Evolutionary conservation across 2,329 filamentous ascomycete species (phyloP), one percentile per base, ranked within the genome.

Genomic region (Xylogone sp.): DNA sequence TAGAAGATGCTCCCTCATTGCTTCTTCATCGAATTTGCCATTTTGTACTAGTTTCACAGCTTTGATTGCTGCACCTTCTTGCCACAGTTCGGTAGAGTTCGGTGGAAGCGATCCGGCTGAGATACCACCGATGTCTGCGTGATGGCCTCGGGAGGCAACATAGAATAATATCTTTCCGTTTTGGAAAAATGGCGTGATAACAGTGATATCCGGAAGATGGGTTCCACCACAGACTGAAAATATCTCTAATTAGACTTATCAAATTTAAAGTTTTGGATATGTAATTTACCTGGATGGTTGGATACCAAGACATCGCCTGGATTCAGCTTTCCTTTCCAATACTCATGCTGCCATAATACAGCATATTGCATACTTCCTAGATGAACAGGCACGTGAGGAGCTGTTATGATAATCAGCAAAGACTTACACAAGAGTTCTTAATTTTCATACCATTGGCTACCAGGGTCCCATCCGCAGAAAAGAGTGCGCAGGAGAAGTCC

Each of bases 41-140:
- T 86, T 81, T 5, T 81, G 83, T 2, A 93, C 86, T 1, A 93
- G 74, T 69, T 91, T 80, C 62, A 82, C 79, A 5, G 76, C 78
- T 59, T 78, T 77, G 59, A 86, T 82, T 1, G 78, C 72, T 1
- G 82, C 81, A 1, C 83, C 83, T 64, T 86, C 83, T 59, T 86
- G 78, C 64, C 72, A 83, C 2, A 86, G 74, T 57, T 81, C 77
- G 18, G 80, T 79, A 0, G 84, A 88, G 54, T 86, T 81, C 1
- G 88, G 84, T 2, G 89, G 89, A 89, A 93, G 93, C 1, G 84
- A 88, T 0, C 89, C 88, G 0, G 88, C 87, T 0, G 90, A 75
- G 34, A 90, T 90, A 8, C 89, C 89, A 10, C 89, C 89, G 56
- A 94, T 92, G 59, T 93, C 88, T 5, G 88, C 88, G 60, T 92